Evolutionary conservation across 2,329 filamentous ascomycete genomes (phyloP).

Genomic region (Myriangium duriaei): DNA sequence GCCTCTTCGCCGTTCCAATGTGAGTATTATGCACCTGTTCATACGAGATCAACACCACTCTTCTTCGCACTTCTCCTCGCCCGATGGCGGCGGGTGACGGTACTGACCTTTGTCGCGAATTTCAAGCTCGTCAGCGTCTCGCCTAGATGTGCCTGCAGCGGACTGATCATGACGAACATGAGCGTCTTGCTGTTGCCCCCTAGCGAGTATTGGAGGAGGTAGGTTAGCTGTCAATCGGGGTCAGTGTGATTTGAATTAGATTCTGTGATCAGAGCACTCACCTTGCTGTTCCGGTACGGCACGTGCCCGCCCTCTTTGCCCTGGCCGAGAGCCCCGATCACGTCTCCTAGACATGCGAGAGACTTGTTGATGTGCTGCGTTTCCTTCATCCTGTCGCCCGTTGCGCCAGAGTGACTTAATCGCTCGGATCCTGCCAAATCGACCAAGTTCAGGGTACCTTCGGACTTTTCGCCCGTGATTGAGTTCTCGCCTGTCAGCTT

Average conservation of each 20-base stretch:
- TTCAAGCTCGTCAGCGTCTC: slow-evolving; percentile 91
- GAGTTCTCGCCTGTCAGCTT: slow-evolving; percentile 53
- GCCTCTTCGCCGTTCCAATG: slow-evolving; percentile 75
- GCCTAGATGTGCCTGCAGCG: slow-evolving; percentile 75
- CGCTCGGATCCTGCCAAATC: slow-evolving; percentile 90
- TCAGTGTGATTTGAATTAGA: background rate
- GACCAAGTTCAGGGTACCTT: slow-evolving; percentile 89
- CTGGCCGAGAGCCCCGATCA: slow-evolving; percentile 82
- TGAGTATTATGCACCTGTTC: slow-evolving; percentile 71
- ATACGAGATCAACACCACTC: background rate
- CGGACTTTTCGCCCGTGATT: slow-evolving; percentile 69
- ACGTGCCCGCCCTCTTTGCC: slow-evolving; percentile 63
- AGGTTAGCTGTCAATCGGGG: slow-evolving; percentile 53
- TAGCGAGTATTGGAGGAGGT: slow-evolving; percentile 84
- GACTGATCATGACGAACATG: slow-evolving; percentile 98
- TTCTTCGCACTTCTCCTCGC: background rate
- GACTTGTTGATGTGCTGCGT: slow-evolving; percentile 97
- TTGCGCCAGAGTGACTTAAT: slow-evolving; percentile 72
- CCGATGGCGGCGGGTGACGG: background rate
- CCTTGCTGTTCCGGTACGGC: slow-evolving; percentile 91
- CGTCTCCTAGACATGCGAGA: slow-evolving; percentile 80
- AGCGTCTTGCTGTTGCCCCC: slow-evolving; percentile 89
- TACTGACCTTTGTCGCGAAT: slow-evolving; percentile 78
- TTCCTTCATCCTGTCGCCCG: slow-evolving; percentile 79
- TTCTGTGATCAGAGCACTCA: slow-evolving; percentile 25